Evolutionary conservation across 192 early-diverging fungal genomes (phyloP), one percentile per base, ranked within the genome.

Genomic region (Jimgerdemannia lactiflua): DNA sequence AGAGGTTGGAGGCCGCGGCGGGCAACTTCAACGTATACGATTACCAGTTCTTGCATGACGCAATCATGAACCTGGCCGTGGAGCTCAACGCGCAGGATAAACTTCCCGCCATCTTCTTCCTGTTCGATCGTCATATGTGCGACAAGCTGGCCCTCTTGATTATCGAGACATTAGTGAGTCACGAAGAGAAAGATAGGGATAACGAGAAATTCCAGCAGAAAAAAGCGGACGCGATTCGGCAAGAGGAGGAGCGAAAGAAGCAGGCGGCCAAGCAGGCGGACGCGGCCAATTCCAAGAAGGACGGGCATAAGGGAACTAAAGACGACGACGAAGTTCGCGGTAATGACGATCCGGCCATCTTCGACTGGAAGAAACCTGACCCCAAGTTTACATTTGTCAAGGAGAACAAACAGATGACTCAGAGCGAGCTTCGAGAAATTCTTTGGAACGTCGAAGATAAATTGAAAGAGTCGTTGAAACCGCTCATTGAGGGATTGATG

Each of bases 61-160:
- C 67, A 17, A 78, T 77, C 40, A 3, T 78, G 17, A 64, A 75
- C 29, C 42, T 78, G 14, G 43, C 65, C n/a, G 19, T 4, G 43
- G 83, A 86, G 64, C 43, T 86, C 3, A 72, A 74, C 19, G 44
- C 67, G 63, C 72, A 84, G 42, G 80, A 78, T 41, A 85, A 86
- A 43, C 70, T 79, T 6, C 84, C 84, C 0, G 84, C 84, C 6
- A 82, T 85, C n/a, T 54, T 82, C 11, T 85, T 85, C 72, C 70
- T 76, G 72, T 86, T 83, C 77, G 77, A 77, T n/a, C n/a, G n/a
- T n/a, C n/a, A n/a, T n/a, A n/a, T n/a, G n/a, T n/a, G n/a, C n/a
- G n/a, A n/a, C n/a, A n/a, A n/a, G n/a, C n/a, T n/a, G n/a, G n/a
- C n/a, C n/a, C n/a, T n/a, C n/a, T n/a, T n/a, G n/a, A n/a, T n/a